phyloP scores from a whole-genome alignment of 306 rosid genomes.

The Cucurbita pepo region DNA sequence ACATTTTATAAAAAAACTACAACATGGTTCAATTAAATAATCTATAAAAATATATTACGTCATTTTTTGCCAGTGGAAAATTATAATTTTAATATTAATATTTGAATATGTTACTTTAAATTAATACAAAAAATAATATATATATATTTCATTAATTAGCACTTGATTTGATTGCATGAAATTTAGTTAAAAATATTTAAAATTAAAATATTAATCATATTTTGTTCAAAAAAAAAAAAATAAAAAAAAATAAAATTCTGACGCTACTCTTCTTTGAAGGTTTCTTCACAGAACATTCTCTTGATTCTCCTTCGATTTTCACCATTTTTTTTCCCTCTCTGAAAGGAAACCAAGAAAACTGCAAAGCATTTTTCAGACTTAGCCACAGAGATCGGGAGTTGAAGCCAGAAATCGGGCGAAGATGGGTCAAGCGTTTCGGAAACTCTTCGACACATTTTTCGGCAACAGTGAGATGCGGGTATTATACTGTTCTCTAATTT shows the following conservation, averaged over 20 bases:
- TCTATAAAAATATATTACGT: too few relatives aligned
- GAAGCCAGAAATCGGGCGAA: neutral
- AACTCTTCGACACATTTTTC: conserved; percentile 50
- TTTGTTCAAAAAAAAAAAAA: neutral
- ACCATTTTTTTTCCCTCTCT: neutral
- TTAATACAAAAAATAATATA: too few relatives aligned
- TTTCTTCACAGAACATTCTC: neutral
- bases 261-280: neutral
- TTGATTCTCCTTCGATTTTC: neutral
- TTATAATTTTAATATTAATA: too few relatives aligned
- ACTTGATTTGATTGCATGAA: too few relatives aligned
- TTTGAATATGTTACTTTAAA: too few relatives aligned
- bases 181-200: too few relatives aligned
- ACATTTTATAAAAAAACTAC: too few relatives aligned
- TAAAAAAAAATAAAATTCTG: neutral
- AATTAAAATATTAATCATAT: neutral
- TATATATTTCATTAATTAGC: too few relatives aligned
- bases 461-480: conserved; percentile 60
- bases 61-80: too few relatives aligned
- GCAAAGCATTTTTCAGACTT: neutral
- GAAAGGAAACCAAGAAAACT: neutral
- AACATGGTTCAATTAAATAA: too few relatives aligned
- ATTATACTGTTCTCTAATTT: neutral
- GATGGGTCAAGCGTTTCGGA: conserved; percentile 56
- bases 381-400: neutral